These are phyloP conservation scores for Ascochyta fabae DNA, from an alignment of 2,329 filamentous ascomycete species.

Conservation along the genomic window DNA sequence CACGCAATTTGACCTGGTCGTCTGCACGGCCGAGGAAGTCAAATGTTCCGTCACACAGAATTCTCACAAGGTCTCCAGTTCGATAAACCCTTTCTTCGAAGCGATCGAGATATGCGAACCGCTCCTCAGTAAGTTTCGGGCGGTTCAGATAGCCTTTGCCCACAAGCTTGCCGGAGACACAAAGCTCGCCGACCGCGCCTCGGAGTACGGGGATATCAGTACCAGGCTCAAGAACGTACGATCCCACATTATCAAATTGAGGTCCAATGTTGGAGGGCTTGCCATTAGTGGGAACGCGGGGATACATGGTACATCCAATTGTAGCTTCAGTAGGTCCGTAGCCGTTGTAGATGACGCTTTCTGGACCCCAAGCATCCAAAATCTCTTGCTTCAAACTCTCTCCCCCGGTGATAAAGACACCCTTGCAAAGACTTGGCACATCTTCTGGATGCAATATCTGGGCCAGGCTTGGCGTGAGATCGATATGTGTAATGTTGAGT, in stretches of 20 bases:
- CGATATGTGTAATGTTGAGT: conserved; percentile 84
- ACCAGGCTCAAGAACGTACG: conserved; percentile 74
- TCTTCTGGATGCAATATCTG: conserved; percentile 78
- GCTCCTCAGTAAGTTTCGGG: conserved; percentile 75
- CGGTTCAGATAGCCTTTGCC: conserved; percentile 89
- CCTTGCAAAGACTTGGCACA: conserved; percentile 77
- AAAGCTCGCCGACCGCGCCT: conserved; percentile 85
- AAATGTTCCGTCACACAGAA: conserved; percentile 80
- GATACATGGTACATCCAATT: conserved; percentile 89
- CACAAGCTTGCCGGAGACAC: conserved; percentile 84
- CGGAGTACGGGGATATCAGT: conserved; percentile 75
- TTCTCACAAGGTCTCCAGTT: conserved; percentile 85
- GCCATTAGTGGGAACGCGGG: conserved; percentile 77
- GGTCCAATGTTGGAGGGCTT: conserved; percentile 87
- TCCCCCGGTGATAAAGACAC: conserved; percentile 92
- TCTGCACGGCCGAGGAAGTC: conserved; percentile 88
- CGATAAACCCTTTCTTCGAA: conserved; percentile 69
- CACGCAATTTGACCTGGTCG: conserved; percentile 89
- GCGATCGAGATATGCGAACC: conserved; percentile 70
- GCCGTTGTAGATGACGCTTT: conserved; percentile 86
- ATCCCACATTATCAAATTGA: conserved; percentile 87
- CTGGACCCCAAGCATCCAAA: conserved; percentile 80
- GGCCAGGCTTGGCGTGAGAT: conserved; percentile 87
- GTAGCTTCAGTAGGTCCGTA: conserved; percentile 91
- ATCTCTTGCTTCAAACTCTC: conserved; percentile 90